These are phyloP conservation scores for Edaphochlamys debaryana DNA, from an alignment of 139 green algal species.

Conservation along the genomic window DNA sequence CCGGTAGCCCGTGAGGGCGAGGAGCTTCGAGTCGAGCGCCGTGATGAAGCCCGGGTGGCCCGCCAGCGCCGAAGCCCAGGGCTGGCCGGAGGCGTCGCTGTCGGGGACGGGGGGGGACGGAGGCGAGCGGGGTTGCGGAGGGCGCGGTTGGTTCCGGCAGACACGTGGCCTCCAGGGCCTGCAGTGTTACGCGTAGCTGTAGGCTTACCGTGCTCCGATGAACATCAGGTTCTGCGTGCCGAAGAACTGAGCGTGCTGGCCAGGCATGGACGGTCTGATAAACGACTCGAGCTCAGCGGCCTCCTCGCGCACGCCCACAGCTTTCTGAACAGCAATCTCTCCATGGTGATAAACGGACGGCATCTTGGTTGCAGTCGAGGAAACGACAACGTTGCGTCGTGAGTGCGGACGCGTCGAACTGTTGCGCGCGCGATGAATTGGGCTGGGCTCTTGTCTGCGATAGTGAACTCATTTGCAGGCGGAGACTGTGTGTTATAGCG, in stretches of 20 bases:
- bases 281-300: background rate
- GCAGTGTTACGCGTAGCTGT: background rate
- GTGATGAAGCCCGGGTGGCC: constrained; percentile 30
- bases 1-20: background rate
- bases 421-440: too few relatives aligned
- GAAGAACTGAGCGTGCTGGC: constrained; percentile 47
- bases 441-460: too few relatives aligned
- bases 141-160: too few relatives aligned
- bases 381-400: too few relatives aligned
- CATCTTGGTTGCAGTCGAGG: too few relatives aligned
- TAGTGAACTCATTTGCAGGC: too few relatives aligned
- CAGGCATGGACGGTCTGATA: constrained; percentile 30
- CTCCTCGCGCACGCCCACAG: background rate
- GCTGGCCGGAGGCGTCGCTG: background rate
- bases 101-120: too few relatives aligned
- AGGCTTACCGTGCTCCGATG: background rate
- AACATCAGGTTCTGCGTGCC: background rate
- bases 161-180: too few relatives aligned
- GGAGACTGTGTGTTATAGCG: too few relatives aligned
- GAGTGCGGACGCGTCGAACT: too few relatives aligned
- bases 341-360: background rate
- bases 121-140: background rate
- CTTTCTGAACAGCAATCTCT: background rate
- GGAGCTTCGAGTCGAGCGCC: constrained; percentile 57
- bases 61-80: constrained; percentile 17